Evolutionary conservation across 1,284 basidiomycete species (phyloP).

Genomic region (Ganoderma resinaceum): DNA sequence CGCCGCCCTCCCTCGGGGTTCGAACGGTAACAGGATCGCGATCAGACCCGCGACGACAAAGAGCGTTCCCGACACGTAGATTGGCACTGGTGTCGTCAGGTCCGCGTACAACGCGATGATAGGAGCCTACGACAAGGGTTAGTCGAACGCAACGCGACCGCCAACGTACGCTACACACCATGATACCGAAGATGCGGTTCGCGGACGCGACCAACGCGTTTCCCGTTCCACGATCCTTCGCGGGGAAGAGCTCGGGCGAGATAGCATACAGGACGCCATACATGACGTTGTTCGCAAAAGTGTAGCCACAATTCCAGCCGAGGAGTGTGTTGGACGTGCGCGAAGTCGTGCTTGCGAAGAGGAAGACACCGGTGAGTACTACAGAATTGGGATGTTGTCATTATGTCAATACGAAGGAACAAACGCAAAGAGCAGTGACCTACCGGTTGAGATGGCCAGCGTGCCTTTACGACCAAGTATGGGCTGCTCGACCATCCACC

Average conservation of each 20-base stretch:
- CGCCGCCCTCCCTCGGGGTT: constrained; percentile 73
- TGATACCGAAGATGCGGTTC: constrained; percentile 69
- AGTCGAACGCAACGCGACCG: not conserved
- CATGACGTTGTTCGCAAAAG: constrained; percentile 72
- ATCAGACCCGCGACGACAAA: constrained; percentile 69
- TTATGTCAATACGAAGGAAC: too few relatives aligned
- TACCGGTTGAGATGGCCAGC: constrained; percentile 63
- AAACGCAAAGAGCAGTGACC: constrained; percentile 28
- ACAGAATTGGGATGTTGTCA: not conserved
- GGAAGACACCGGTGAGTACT: constrained; percentile 72
- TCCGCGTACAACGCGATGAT: constrained; percentile 71
- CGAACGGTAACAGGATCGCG: constrained; percentile 73
- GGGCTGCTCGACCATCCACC: constrained; percentile 66
- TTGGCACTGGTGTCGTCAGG: constrained; percentile 67
- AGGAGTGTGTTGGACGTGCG: constrained; percentile 66
- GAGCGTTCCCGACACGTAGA: constrained; percentile 73
- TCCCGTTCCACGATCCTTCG: constrained; percentile 76
- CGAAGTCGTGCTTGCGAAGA: constrained; percentile 74
- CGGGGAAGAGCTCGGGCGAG: constrained; percentile 74
- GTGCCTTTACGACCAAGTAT: constrained; percentile 68
- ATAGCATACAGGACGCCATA: constrained; percentile 76
- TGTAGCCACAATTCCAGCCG: constrained; percentile 78
- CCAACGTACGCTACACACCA: constrained; percentile 44
- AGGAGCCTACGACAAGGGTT: constrained; percentile 53
- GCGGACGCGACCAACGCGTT: constrained; percentile 70